Percentiles rank a stretch among this genome's conserved stretches.
Conservation (phyloP, 2,329 filamentous ascomycete genomes). For the Aspergillus phoenicis region DNA sequence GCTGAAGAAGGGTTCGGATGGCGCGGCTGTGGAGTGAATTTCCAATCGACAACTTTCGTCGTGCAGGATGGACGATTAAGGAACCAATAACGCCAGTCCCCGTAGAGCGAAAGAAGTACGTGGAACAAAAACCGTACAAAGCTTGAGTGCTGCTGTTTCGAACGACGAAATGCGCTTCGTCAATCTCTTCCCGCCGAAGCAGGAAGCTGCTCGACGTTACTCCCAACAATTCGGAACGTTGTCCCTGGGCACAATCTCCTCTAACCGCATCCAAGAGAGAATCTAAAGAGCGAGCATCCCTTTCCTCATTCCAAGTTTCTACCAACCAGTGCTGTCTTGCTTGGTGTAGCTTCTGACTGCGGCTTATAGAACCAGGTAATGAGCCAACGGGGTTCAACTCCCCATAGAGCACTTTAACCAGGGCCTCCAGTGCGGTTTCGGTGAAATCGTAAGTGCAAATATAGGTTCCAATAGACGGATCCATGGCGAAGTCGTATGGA, state of each 20-base stretch:
- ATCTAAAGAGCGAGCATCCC: slow-evolving; percentile 73
- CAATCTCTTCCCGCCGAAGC: slow-evolving; percentile 68
- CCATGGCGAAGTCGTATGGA: slow-evolving; percentile 94
- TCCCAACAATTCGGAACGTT: slow-evolving; percentile 69
- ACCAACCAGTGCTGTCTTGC: slow-evolving; percentile 96
- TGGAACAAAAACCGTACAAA: slow-evolving; percentile 88
- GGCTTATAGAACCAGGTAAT: slow-evolving; percentile 73
- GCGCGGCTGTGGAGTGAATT: slow-evolving; percentile 86
- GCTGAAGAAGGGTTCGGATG: slow-evolving; percentile 72
- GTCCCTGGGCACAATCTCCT: slow-evolving; percentile 61
- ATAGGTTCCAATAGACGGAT: slow-evolving; percentile 86
- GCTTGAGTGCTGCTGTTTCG: slow-evolving; percentile 90
- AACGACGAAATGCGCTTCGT: slow-evolving; percentile 87
- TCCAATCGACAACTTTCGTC: slow-evolving; percentile 87
- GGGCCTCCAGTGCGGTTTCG: slow-evolving; percentile 81
- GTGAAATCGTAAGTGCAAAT: slow-evolving; percentile 97
- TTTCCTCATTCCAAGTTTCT: slow-evolving; percentile 78
- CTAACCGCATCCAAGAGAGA: slow-evolving; percentile 72
- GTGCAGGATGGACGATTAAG: slow-evolving; percentile 84
- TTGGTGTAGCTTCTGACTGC: slow-evolving; percentile 83
- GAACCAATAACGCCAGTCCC: slow-evolving; percentile 76
- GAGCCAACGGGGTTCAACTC: slow-evolving; percentile 63
- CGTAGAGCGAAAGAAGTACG: slow-evolving; percentile 73
- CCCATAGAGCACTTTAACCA: slow-evolving; percentile 82
- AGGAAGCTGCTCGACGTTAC: slow-evolving; percentile 76